phyloP scores from a whole-genome alignment of 305 asterid species.

The Fraxinus ornus region DNA sequence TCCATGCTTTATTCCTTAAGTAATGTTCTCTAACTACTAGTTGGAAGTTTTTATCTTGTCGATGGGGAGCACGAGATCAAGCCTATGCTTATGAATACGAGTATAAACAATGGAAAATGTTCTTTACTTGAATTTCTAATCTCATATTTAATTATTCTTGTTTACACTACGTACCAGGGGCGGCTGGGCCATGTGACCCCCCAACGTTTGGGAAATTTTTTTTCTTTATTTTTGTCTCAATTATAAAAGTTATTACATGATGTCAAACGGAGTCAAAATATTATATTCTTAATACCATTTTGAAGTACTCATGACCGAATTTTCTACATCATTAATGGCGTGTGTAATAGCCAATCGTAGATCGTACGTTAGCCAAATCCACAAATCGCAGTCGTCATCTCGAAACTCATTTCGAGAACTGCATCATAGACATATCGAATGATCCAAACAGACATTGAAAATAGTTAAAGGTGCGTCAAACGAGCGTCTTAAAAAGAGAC shows the following conservation, averaged over 20 bases:
- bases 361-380: neutral
- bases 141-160: neutral
- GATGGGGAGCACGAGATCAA: neutral
- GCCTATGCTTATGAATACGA: neutral
- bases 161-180: neutral
- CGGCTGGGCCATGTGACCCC: no score
- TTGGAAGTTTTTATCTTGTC: neutral
- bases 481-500: neutral
- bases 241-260: no score
- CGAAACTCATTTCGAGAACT: neutral
- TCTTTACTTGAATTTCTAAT: neutral
- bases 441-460: neutral
- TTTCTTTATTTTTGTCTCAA: neutral
- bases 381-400: neutral
- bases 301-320: neutral
- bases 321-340: neutral
- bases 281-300: neutral
- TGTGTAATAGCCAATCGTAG: neutral
- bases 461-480: neutral
- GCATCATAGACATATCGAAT: no score
- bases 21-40: neutral
- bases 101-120: neutral
- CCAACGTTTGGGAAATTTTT: no score
- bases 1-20: neutral
- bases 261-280: neutral